Conservation (phyloP, 2,329 filamentous ascomycete species). For the Byssoonygena ceratinophila region DNA sequence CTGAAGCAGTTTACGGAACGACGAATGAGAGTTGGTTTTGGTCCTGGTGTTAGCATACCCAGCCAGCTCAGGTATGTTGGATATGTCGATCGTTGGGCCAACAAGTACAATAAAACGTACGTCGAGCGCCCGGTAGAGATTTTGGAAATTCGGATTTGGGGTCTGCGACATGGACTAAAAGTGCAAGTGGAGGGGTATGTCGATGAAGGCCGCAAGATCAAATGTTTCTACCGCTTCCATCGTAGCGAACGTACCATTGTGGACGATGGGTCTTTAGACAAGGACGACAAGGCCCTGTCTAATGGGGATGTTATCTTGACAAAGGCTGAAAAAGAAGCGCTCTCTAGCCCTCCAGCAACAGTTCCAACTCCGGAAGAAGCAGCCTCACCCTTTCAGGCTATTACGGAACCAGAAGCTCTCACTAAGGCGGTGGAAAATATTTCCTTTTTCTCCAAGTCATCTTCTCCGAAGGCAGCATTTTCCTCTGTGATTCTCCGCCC, state of each 20-base stretch:
- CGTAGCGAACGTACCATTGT: constrained; percentile 50
- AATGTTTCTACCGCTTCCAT: constrained; percentile 70
- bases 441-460: constrained; percentile 28
- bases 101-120: constrained; percentile 60
- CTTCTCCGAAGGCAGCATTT: constrained; percentile 46
- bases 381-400: constrained; percentile 11
- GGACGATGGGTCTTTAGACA: constrained; percentile 42
- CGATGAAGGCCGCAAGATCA: constrained; percentile 81
- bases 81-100: constrained; percentile 82
- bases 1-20: constrained; percentile 63
- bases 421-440: constrained; percentile 25
- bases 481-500: constrained; percentile 73
- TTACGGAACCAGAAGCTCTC: constrained; percentile 17
- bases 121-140: constrained; percentile 75
- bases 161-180: constrained; percentile 75
- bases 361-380: neutral
- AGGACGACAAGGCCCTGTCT: constrained; percentile 16
- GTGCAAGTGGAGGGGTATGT: constrained; percentile 73
- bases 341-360: neutral
- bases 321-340: neutral
- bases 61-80: constrained; percentile 79
- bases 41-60: constrained; percentile 80
- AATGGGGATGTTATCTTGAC: constrained; percentile 26
- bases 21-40: constrained; percentile 82
- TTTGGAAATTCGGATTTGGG: constrained; percentile 82